Conservation (phyloP, 805 yeast species). For the Monosporozyma siamensis region DNA sequence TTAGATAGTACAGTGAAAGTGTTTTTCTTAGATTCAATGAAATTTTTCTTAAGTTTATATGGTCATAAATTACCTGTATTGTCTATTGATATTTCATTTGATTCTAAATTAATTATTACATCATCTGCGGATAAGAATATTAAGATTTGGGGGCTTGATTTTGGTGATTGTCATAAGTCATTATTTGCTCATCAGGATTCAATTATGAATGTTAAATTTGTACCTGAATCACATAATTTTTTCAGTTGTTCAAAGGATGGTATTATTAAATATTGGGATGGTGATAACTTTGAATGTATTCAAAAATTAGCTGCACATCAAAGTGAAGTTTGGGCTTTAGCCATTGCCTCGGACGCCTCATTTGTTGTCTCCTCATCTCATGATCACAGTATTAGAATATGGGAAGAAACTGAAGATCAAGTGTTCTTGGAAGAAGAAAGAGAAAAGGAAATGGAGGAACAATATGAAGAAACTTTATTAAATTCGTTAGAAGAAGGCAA, state of each 20-base stretch:
- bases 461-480: constrained; percentile 73
- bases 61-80: constrained; percentile 96
- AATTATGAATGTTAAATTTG: constrained; percentile 76
- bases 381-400: constrained; percentile 86
- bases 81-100: constrained; percentile 82
- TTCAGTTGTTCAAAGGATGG: constrained; percentile 88
- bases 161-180: constrained; percentile 97
- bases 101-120: constrained; percentile 78
- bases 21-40: constrained; percentile 76
- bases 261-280: constrained; percentile 93
- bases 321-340: constrained; percentile 86
- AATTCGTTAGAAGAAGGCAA: constrained; percentile 56
- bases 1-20: constrained; percentile 94
- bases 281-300: constrained; percentile 88
- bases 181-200: constrained; percentile 96
- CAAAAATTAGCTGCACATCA: constrained; percentile 84
- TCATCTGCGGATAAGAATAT: constrained; percentile 97
- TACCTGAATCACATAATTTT: constrained; percentile 81
- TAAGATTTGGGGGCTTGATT: constrained; percentile 97
- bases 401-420: constrained; percentile 90
- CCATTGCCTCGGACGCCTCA: constrained; percentile 63
- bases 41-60: constrained; percentile 78
- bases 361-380: constrained; percentile 79
- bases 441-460: constrained; percentile 89
- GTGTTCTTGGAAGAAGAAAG: constrained; percentile 96